phyloP scores from a whole-genome alignment of 805 yeast genomes.

The Ogataea glucozyma region DNA sequence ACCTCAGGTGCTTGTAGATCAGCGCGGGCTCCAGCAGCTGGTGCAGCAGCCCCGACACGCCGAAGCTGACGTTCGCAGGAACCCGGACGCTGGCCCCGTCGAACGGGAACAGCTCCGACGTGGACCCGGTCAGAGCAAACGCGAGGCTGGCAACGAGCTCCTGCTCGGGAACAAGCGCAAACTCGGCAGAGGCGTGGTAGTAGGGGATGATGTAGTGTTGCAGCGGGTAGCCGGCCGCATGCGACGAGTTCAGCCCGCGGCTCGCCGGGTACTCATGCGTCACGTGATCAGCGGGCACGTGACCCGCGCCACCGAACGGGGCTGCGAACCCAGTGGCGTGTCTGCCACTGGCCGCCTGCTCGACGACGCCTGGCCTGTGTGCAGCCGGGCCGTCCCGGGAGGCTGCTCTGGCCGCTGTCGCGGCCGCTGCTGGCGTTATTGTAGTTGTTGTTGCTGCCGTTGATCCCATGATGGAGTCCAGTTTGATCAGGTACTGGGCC shows the following conservation, averaged over 20 bases:
- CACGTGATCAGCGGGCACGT: too few species aligned
- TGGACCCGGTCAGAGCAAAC: conserved; percentile 61
- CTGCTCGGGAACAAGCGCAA: conserved; percentile 37
- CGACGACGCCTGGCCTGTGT: too few species aligned
- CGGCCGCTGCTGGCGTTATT: conserved; percentile 1
- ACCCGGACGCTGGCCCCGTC: conserved; percentile 39
- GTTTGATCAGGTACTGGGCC: conserved; percentile 24
- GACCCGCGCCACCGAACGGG: too few species aligned
- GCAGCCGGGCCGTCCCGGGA: too few species aligned
- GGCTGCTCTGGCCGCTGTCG: conserved; percentile 3
- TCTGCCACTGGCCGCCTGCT: too few species aligned
- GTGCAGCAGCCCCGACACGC: conserved; percentile 56
- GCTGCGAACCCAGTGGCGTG: too few species aligned
- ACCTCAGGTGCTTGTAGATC: conserved; percentile 51
- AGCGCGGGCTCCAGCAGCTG: conserved; percentile 71
- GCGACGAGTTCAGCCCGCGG: too few species aligned
- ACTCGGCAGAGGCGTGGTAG: conserved; percentile 33
- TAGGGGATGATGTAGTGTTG: conserved; percentile 33
- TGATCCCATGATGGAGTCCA: conserved; percentile 23
- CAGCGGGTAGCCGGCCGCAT: conserved; percentile 27
- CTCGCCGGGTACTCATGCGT: too few species aligned
- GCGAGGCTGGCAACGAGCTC: conserved; percentile 49
- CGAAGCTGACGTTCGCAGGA: conserved; percentile 55
- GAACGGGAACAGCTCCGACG: conserved; percentile 56
- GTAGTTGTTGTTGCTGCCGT: too few species aligned